Conservation (phyloP, 148 eudicot genomes). For the Dysphania ambrosioides region DNA sequence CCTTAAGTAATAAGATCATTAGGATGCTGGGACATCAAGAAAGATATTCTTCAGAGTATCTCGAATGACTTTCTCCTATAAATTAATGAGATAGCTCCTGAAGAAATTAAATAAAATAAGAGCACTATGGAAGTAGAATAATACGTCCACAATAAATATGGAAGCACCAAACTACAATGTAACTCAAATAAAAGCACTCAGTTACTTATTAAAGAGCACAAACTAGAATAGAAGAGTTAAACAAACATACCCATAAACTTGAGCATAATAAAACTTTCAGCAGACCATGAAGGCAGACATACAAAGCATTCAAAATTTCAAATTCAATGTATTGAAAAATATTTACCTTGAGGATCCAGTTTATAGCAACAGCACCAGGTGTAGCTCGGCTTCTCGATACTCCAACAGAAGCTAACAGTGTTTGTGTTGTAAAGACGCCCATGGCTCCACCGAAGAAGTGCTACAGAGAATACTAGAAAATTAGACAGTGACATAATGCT, state of each 20-base stretch:
- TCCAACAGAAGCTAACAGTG: slow-evolving; percentile 83
- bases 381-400: slow-evolving; percentile 58
- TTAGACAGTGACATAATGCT: slow-evolving; percentile 10
- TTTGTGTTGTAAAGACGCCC: slow-evolving; percentile 95
- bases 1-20: not conserved
- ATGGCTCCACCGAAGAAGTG: slow-evolving; percentile 99
- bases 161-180: not conserved
- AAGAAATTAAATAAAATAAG: not conserved
- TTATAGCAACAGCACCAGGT: slow-evolving; percentile 93
- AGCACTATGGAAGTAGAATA: not conserved
- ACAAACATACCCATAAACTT: not conserved
- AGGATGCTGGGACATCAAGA: not conserved
- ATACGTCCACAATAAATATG: not conserved
- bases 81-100: not conserved
- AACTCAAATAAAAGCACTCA: not conserved
- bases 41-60: not conserved
- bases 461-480: slow-evolving; percentile 34
- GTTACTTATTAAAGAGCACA: not conserved
- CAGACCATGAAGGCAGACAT: not conserved
- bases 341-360: slow-evolving; percentile 95
- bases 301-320: slow-evolving; percentile 4
- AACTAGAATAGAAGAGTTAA: not conserved
- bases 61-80: not conserved
- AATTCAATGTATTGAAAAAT: slow-evolving; percentile 6
- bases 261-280: not conserved